These are phyloP conservation scores for Acanthamoeba lenticulata DNA, from an alignment of 208 protist genomes.

Conservation along the genomic window DNA sequence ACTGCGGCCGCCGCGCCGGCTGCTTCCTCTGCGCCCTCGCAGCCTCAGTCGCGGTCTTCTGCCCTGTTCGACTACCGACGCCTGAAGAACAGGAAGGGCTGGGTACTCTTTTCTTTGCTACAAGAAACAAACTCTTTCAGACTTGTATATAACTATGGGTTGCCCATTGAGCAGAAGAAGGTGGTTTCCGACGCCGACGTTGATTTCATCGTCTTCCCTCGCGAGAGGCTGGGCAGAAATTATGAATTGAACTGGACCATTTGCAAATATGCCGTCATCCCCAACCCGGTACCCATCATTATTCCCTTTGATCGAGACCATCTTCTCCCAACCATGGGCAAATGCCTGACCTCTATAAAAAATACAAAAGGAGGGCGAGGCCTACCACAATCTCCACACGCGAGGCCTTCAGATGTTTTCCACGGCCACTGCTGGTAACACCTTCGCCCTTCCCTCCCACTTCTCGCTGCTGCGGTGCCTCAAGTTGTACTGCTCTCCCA, in stretches of 20 bases:
- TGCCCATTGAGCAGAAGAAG: background rate
- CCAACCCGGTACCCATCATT: slow-evolving; percentile 17
- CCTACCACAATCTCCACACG: slow-evolving; percentile 62
- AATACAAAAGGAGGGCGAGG: slow-evolving; percentile 10
- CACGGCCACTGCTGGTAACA: slow-evolving; percentile 25
- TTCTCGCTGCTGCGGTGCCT: background rate
- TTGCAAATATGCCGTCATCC: slow-evolving; percentile 60
- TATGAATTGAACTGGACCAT: slow-evolving; percentile 67
- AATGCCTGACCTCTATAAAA: background rate
- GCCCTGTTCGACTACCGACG: slow-evolving; percentile 64
- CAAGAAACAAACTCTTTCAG: background rate
- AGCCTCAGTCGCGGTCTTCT: background rate
- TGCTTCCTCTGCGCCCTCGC: background rate
- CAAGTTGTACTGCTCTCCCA: background rate
- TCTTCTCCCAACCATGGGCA: background rate
- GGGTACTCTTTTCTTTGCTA: background rate
- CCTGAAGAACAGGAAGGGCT: slow-evolving; percentile 60
- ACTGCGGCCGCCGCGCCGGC: background rate
- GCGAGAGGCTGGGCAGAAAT: slow-evolving; percentile 40
- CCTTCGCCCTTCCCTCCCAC: background rate
- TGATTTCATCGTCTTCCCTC: slow-evolving; percentile 37
- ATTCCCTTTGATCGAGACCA: background rate
- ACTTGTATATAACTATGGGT: background rate
- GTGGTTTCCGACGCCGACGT: slow-evolving; percentile 25
- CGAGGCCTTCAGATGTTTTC: slow-evolving; percentile 46